Percentiles rank a stretch among this genome's conserved stretches.
Conservation (phyloP, 1,139 yeast genomes). For the Ogataea hybrid region DNA sequence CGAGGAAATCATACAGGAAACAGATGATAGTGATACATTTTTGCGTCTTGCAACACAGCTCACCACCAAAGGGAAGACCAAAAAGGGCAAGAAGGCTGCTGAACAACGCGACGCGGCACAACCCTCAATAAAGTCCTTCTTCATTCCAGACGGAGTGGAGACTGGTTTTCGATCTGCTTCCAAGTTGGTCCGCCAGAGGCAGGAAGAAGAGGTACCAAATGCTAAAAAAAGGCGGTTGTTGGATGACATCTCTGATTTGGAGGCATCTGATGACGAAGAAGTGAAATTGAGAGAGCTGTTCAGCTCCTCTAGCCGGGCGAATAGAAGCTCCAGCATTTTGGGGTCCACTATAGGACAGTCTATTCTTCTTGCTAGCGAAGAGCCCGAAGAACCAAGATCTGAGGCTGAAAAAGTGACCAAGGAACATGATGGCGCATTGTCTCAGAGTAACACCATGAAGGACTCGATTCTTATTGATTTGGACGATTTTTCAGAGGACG, state of each 20-base stretch:
- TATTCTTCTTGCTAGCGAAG: slow-evolving; percentile 8
- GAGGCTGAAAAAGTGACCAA: no score
- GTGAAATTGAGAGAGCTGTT: slow-evolving; percentile 17
- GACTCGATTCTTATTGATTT: slow-evolving; percentile 13
- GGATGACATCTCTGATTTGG: slow-evolving; percentile 17
- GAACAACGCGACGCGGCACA: slow-evolving; percentile 20
- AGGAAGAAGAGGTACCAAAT: slow-evolving; percentile 10
- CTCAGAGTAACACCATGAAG: not conserved
- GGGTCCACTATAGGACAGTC: slow-evolving; percentile 14
- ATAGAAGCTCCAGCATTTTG: slow-evolving; percentile 4
- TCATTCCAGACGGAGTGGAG: slow-evolving; percentile 77
- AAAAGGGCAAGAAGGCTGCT: slow-evolving; percentile 31
- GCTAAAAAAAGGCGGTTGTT: slow-evolving; percentile 12
- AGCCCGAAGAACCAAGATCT: slow-evolving; percentile 1
- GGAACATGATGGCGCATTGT: no score
- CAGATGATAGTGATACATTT: slow-evolving; percentile 67
- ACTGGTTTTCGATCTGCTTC: slow-evolving; percentile 67
- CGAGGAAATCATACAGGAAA: slow-evolving; percentile 45
- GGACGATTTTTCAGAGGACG: slow-evolving; percentile 19
- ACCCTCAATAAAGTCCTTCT: slow-evolving; percentile 45
- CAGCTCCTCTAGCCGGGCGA: slow-evolving; percentile 9
- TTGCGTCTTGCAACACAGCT: slow-evolving; percentile 55
- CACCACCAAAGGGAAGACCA: slow-evolving; percentile 19
- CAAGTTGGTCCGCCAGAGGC: slow-evolving; percentile 41
- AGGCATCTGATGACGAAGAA: slow-evolving; percentile 18